Conservation (phyloP, 257 asterid genomes). For the Solanum sejunctum region DNA sequence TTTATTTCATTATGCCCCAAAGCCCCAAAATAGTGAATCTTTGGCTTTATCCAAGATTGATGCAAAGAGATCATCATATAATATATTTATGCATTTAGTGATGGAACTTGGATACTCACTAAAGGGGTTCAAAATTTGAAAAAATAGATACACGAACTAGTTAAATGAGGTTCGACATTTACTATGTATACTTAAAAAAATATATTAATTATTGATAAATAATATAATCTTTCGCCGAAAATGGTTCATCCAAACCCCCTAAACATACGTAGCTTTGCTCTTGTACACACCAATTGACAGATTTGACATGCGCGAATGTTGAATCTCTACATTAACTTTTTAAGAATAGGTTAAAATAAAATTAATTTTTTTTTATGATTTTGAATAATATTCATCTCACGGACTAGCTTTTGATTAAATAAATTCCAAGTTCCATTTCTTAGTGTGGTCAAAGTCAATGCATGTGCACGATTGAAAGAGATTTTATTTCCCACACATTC, state of each 20-base stretch:
- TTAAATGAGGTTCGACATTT: rapidly evolving
- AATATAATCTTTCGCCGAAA: no score
- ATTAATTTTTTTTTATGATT: not conserved
- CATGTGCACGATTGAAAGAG: not conserved
- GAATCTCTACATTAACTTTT: not conserved
- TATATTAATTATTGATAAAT: no score
- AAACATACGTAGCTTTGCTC: no score
- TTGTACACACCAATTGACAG: not conserved
- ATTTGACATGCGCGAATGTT: not conserved
- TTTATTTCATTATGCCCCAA: no score
- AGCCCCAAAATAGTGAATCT: no score
- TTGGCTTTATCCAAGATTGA: no score
- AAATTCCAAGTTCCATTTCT: not conserved
- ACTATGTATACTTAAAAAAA: no score
- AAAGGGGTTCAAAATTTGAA: no score
- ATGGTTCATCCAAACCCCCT: no score
- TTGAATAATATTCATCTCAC: not conserved
- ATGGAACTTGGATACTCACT: rapidly evolving
- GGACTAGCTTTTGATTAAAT: not conserved
- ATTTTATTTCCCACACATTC: not conserved
- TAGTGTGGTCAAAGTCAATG: not conserved
- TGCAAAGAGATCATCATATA: not conserved
- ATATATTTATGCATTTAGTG: not conserved
- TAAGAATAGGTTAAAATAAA: not conserved
- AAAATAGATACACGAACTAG: no score